Percentiles rank a stretch among this genome's conserved stretches.
Conservation (phyloP, 805 yeast genomes). For the Schwanniomyces sp. region DNA sequence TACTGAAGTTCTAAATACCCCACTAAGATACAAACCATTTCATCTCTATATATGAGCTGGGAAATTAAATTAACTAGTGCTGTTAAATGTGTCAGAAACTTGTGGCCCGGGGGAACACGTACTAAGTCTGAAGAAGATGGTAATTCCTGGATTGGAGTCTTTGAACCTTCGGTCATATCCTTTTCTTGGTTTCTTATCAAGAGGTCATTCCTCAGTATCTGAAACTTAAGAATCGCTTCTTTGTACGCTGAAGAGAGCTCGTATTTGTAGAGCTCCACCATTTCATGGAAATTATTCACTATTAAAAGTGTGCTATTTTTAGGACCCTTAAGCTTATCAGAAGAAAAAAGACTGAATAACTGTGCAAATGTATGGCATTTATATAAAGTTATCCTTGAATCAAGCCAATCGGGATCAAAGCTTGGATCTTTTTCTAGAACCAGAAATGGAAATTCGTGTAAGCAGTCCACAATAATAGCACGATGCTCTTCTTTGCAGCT, state of each 20-base stretch:
- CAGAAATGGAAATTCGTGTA: constrained; percentile 29
- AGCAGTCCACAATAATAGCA: constrained; percentile 32
- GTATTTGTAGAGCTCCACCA: constrained; percentile 32
- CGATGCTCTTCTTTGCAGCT: constrained; percentile 6
- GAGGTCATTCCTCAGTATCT: constrained; percentile 23
- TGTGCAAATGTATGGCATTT: constrained; percentile 26
- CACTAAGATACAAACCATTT: constrained; percentile 25
- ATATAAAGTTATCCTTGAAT: constrained; percentile 11
- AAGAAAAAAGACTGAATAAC: constrained; percentile 19
- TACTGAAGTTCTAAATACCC: constrained; percentile 33
- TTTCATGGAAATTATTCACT: constrained; percentile 33
- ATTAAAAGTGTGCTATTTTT: constrained; percentile 19
- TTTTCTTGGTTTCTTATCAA: constrained; percentile 19
- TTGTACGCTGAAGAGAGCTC: constrained; percentile 34
- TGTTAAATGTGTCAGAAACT: constrained; percentile 30
- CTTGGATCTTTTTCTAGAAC: constrained; percentile 16
- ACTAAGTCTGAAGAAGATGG: constrained; percentile 29
- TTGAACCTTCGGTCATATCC: constrained; percentile 20
- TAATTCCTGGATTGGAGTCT: constrained; percentile 22
- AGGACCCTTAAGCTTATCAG: constrained; percentile 6
- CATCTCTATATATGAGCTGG: constrained; percentile 17
- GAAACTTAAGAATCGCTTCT: constrained; percentile 30
- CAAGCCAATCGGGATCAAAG: constrained; percentile 21
- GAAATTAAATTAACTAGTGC: constrained; percentile 25
- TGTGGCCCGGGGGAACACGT: constrained; percentile 27